Evolutionary conservation across 1,284 basidiomycete species (phyloP), one percentile per base, ranked within the genome.

Genomic region (Cryptococcus sp.): DNA sequence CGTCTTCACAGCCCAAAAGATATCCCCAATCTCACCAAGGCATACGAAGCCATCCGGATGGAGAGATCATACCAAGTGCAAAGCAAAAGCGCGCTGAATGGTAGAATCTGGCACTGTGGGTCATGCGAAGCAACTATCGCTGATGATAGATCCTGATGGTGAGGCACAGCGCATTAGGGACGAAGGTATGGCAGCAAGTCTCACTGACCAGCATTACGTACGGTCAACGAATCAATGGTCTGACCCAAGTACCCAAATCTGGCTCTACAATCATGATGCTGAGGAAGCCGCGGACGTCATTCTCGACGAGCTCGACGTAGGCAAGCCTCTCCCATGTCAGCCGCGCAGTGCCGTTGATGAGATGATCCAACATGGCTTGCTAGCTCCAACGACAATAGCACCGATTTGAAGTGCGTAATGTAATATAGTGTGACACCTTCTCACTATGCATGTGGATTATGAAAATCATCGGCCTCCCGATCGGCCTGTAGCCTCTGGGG

Each of bases 151-250:
- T 44, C 41, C 52, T 23, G 58, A 59, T 48, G 58, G 58, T 14
- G 38, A 45, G 6, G 58, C 50, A 31, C 58, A 59, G 41, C 11
- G 14, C 3, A 23, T 41, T 2, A 44, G 58, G 30, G 58, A 59
- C 38, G 50, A 32, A 5, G 58, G 58, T 23, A 59, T 59, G 58
- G 54, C 58, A 3, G 58, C 54, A 2, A 36, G 46, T 0, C 48
- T 59, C 10, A 47, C 41, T 5, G 44, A 31, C 23, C 43, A 52
- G 42, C 58, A 59, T 43, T 59, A 59, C 35, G 52, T 59, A 41
- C 54, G 58, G 33, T 45, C 50, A 31, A 56, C 58, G 13, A 59
- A 59, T 51, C 58, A 59, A 41, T 59, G 58, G 58, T 50, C 46
- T 8, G 58, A 59, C 41, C 58, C 58, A 2, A 10, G 55, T 10